phyloP scores from a whole-genome alignment of 2,329 filamentous ascomycete species.

The Aureobasidium sp. region DNA sequence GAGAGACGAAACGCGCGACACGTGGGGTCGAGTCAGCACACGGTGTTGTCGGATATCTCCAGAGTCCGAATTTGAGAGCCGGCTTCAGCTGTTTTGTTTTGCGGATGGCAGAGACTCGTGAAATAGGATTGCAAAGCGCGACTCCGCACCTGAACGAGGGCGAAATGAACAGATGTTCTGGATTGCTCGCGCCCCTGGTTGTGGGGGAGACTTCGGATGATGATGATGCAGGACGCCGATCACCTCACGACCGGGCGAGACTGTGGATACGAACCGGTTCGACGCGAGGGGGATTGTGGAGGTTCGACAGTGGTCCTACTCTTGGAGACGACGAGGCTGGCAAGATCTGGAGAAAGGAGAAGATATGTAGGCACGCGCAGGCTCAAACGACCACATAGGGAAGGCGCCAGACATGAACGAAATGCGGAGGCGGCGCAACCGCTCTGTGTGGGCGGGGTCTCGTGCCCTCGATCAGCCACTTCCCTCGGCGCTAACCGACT shows the following conservation, averaged over 20 bases:
- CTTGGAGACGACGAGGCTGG: neutral
- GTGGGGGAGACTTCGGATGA: conserved; percentile 8
- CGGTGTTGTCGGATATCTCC: neutral
- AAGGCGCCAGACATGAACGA: conserved; percentile 10
- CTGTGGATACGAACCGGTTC: neutral
- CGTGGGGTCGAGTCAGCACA: conserved; percentile 1
- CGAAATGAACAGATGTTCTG: conserved; percentile 15
- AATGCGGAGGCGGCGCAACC: conserved; percentile 12
- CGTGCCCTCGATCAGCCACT: conserved; percentile 11
- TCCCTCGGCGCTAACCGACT: conserved; percentile 12
- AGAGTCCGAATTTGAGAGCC: neutral
- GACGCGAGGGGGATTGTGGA: neutral
- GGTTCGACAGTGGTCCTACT: neutral
- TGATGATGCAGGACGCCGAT: conserved; percentile 14
- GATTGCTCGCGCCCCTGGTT: conserved; percentile 14
- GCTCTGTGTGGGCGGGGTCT: conserved; percentile 9
- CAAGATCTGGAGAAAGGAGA: neutral
- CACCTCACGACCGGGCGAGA: neutral
- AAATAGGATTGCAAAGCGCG: conserved; percentile 2
- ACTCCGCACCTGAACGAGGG: conserved; percentile 11
- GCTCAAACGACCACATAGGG: neutral
- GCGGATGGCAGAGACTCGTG: neutral
- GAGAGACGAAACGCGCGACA: neutral
- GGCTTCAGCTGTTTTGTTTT: neutral
- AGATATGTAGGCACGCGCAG: conserved; percentile 2